phyloP scores from a whole-genome alignment of 139 green algal species.

The Tetradesmus obliquus region DNA sequence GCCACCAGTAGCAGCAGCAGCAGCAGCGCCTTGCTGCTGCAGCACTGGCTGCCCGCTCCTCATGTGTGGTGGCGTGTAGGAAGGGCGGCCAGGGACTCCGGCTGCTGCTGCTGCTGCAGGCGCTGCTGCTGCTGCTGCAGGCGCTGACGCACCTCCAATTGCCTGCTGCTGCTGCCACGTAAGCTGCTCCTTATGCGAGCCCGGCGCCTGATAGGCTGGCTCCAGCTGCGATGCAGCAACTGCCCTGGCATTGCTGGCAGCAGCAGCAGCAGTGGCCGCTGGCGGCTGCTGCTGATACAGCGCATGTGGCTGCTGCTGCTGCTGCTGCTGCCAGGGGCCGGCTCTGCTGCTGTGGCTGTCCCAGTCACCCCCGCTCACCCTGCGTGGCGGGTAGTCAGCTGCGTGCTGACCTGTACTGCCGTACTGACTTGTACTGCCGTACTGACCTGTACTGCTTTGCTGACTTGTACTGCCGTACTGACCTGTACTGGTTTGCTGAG shows the following conservation, averaged over 20 bases:
- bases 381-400: background rate
- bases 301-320: background rate
- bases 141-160: background rate
- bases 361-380: background rate
- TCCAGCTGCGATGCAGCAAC: background rate
- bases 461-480: conserved; percentile 1
- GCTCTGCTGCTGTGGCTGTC: background rate
- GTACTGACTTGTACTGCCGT: background rate
- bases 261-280: background rate
- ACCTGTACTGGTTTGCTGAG: background rate
- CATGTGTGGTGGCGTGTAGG: background rate
- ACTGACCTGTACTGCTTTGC: conserved; percentile 1
- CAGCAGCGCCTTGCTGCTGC: background rate
- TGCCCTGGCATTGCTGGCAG: background rate
- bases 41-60: background rate
- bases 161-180: conserved; percentile 6
- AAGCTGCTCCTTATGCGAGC: background rate
- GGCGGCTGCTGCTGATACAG: background rate
- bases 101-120: background rate
- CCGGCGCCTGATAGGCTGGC: background rate
- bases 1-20: background rate
- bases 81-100: background rate
- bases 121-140: background rate
- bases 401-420: background rate
- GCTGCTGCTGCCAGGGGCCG: background rate